Conservation (phyloP, 2,329 filamentous ascomycete species). For the Clonostachys rosea region DNA sequence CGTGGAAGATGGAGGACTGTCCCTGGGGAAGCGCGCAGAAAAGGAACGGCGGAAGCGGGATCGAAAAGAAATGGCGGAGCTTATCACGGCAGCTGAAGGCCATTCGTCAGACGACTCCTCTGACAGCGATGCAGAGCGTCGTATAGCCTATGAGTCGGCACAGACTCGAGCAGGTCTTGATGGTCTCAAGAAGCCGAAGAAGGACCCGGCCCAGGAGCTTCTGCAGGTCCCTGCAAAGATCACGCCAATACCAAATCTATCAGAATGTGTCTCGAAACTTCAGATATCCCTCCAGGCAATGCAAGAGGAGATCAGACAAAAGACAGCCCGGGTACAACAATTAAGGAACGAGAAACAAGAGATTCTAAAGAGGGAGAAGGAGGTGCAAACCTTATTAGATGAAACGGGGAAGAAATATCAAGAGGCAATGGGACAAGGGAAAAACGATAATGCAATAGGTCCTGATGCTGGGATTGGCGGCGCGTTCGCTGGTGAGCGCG, state of each 20-base stretch:
- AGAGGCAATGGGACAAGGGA: constrained; percentile 29
- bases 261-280: constrained; percentile 61
- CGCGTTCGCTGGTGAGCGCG: constrained; percentile 21
- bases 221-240: constrained; percentile 67
- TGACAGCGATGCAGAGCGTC: constrained; percentile 67
- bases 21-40: constrained; percentile 75
- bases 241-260: constrained; percentile 70
- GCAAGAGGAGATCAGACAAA: constrained; percentile 56
- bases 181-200: constrained; percentile 47
- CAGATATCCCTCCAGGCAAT: constrained; percentile 57
- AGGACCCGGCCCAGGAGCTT: constrained; percentile 25
- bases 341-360: constrained; percentile 65
- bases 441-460: constrained; percentile 7
- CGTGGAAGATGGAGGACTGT: constrained; percentile 77
- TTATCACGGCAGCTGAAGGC: constrained; percentile 77
- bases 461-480: constrained; percentile 6
- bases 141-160: constrained; percentile 79
- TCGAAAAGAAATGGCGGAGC: constrained; percentile 73
- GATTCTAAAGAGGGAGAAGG: constrained; percentile 64
- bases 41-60: constrained; percentile 62
- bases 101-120: constrained; percentile 56
- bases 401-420: constrained; percentile 68
- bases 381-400: constrained; percentile 76
- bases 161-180: constrained; percentile 88
- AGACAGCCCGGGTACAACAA: constrained; percentile 59